Conservation (phyloP, 164 flowering plant species). For the Aristolochia californica region DNA sequence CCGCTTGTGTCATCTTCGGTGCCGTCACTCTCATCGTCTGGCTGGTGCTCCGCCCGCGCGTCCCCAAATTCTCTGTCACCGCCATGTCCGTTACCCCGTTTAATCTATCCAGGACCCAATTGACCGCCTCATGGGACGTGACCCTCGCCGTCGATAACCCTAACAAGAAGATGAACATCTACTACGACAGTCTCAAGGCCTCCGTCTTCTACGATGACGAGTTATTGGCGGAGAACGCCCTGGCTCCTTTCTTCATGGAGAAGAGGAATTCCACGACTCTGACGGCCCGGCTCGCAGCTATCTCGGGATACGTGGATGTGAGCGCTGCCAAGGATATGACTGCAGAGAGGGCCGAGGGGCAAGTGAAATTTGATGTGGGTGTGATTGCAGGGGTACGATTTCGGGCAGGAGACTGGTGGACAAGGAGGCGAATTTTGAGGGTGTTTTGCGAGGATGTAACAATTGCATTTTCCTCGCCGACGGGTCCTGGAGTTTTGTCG, state of each 20-base stretch:
- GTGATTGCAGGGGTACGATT: conserved; percentile 30
- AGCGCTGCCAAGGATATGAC: conserved; percentile 11
- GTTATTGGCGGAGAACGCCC: conserved; percentile 20
- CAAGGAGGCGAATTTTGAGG: conserved; percentile 28
- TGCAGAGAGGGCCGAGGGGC: conserved; percentile 30
- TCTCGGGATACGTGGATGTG: conserved; percentile 21
- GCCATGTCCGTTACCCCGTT: conserved; percentile 36
- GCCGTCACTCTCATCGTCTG: conserved; percentile 16
- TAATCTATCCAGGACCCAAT: conserved; percentile 17
- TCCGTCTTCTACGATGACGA: conserved; percentile 11
- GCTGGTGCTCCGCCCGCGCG: conserved; percentile 51
- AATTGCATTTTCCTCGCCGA: conserved; percentile 18
- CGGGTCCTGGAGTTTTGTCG: not conserved
- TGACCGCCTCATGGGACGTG: conserved; percentile 32
- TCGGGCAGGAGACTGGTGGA: conserved; percentile 37
- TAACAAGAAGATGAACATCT: conserved; percentile 43
- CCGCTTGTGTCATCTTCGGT: conserved; percentile 15
- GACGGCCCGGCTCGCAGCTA: conserved; percentile 25
- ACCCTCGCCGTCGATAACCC: conserved; percentile 39
- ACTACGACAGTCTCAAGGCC: conserved; percentile 24
- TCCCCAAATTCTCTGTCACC: conserved; percentile 46
- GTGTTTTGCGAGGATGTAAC: conserved; percentile 35
- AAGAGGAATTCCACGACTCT: conserved; percentile 25
- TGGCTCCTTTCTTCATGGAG: conserved; percentile 48
- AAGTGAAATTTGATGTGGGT: conserved; percentile 33